phyloP scores from a whole-genome alignment of 805 yeast genomes.

The Wickerhamiella shivajii region DNA sequence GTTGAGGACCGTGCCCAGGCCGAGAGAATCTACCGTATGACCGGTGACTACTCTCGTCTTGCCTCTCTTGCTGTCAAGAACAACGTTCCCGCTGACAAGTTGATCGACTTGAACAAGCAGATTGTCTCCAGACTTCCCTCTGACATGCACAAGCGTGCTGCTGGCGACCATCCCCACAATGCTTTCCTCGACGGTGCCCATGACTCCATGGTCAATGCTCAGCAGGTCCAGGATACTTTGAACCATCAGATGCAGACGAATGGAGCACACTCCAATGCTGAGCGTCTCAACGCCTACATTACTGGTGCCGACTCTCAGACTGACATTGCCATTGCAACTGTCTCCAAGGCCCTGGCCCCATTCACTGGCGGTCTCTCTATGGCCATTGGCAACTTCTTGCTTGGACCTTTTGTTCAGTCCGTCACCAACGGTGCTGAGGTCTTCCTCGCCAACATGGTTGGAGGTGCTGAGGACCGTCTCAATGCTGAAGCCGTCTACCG shows the following conservation, averaged over 20 bases:
- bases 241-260: slow-evolving; percentile 9
- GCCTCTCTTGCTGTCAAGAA: slow-evolving; percentile 8
- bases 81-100: slow-evolving; percentile 9
- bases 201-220: slow-evolving; percentile 12
- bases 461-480: slow-evolving; percentile 14
- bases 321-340: slow-evolving; percentile 20
- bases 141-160: background rate
- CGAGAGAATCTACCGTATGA: slow-evolving; percentile 9
- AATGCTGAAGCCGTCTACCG: slow-evolving; percentile 11
- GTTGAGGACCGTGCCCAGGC: slow-evolving; percentile 10
- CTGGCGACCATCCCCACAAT: no score
- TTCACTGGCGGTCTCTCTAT: slow-evolving; percentile 13
- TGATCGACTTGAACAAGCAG: slow-evolving; percentile 12
- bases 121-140: slow-evolving; percentile 3
- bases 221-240: slow-evolving; percentile 12
- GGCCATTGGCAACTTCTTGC: slow-evolving; percentile 13
- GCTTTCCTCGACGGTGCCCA: slow-evolving; percentile 8
- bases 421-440: slow-evolving; percentile 23
- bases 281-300: slow-evolving; percentile 15
- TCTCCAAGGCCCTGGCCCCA: slow-evolving; percentile 12
- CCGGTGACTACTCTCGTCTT: slow-evolving; percentile 14
- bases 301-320: slow-evolving; percentile 24
- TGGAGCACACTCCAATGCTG: slow-evolving; percentile 11
- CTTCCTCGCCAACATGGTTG: slow-evolving; percentile 16
- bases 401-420: slow-evolving; percentile 24